Base-by-base conservation (phyloP, 108 stramenopile genomes). In the Discostella stelligeroides region DNA sequence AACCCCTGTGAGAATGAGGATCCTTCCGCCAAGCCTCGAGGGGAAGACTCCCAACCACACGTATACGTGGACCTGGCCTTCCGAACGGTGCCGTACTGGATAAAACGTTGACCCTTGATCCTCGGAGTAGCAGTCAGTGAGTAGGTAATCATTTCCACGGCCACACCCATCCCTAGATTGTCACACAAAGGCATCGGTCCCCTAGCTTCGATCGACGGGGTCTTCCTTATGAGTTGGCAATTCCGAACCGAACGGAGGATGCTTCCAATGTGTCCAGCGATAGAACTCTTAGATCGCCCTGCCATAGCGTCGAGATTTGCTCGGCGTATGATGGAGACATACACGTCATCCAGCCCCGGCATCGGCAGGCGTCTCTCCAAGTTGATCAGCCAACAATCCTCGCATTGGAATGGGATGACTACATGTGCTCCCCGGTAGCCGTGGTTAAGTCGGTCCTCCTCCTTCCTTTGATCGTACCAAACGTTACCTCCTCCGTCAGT, bases 301-400 rank as follows among this genome's bases (percentile, higher is more conserved):
- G 25, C 23, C 29, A 67, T 55, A 5, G 74, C 69, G 55, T 87
- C 84, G 34, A 87, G 37, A 28, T 67, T 84, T 14, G 79, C 81
- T 53, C 70, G 72, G 4, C 64, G 29, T 7, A 84, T 69, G n/a
- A n/a, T n/a, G n/a, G n/a, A n/a, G n/a, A n/a, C n/a, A n/a, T n/a
- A n/a, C n/a, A n/a, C n/a, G n/a, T 20, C 56, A 73, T 7, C n/a
- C n/a, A n/a, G n/a, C n/a, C n/a, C n/a, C n/a, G n/a, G n/a, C n/a
- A n/a, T n/a, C n/a, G n/a, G n/a, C n/a, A n/a, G n/a, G n/a, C n/a
- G n/a, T n/a, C n/a, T n/a, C n/a, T n/a, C n/a, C n/a, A n/a, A n/a
- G n/a, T n/a, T n/a, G n/a, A n/a, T n/a, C n/a, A n/a, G n/a, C n/a
- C n/a, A n/a, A n/a, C n/a, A n/a, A n/a, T n/a, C n/a, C n/a, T n/a